Conservation (phyloP, 495 filamentous ascomycete species). For the Lophiostoma macrostomum region DNA sequence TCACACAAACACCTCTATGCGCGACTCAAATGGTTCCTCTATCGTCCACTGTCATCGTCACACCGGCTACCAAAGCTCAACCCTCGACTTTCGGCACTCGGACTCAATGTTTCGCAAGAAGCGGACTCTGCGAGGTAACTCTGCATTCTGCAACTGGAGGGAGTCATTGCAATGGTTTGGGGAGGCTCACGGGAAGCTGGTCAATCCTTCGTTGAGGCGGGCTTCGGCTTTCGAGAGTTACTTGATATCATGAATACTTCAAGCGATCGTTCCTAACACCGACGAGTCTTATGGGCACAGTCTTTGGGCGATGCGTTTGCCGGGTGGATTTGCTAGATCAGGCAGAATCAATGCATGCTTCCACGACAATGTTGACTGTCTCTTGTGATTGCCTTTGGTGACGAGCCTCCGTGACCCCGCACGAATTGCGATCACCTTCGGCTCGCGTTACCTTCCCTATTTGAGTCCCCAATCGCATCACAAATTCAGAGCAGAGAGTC, state of each 20-base stretch:
- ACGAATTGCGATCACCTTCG: too few species aligned
- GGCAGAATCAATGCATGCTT: constrained; percentile 23
- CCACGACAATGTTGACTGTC: constrained; percentile 17
- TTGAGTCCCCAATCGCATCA: too few species aligned
- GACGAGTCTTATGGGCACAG: constrained; percentile 25
- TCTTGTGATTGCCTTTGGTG: neutral
- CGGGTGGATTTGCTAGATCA: constrained; percentile 24
- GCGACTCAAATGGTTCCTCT: too few species aligned
- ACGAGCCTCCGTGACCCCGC: too few species aligned
- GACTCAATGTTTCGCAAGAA: too few species aligned
- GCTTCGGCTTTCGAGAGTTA: constrained; percentile 20
- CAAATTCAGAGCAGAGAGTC: too few species aligned
- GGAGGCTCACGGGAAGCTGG: constrained; percentile 23
- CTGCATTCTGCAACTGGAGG: constrained; percentile 1
- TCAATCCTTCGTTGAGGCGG: constrained; percentile 33
- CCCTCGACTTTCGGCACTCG: neutral
- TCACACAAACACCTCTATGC: constrained; percentile 4
- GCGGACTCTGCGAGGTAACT: too few species aligned
- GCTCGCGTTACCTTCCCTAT: too few species aligned
- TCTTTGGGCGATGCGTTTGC: constrained; percentile 28
- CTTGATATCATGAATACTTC: constrained; percentile 14
- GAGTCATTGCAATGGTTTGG: constrained; percentile 11
- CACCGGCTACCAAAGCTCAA: neutral
- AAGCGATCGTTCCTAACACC: constrained; percentile 37
- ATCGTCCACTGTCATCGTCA: constrained; percentile 15